Base-by-base conservation (phyloP, 2,329 filamentous ascomycete genomes). In the Phialemoniopsis sp. region DNA sequence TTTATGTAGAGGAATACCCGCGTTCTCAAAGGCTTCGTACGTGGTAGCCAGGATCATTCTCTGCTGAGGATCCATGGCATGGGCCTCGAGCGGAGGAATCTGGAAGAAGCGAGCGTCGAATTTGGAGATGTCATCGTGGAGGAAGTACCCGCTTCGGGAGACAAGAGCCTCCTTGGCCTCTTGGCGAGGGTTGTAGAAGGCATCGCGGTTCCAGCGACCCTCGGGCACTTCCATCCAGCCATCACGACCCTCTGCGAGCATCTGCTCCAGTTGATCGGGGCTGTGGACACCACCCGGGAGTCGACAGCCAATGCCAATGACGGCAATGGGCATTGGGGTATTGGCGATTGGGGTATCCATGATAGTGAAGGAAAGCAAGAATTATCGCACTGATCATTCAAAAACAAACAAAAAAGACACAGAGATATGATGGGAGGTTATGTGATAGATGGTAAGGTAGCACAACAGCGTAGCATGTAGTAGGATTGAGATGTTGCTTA, bases 71-170 rank as follows among this genome's bases (percentile, higher is more conserved):
- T 85, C 81, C 8, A 78, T 81, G 47, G 82, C 76, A 18, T 74
- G 69, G 32, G 81, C 81, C 57, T 85, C 81, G 46, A 76, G 71
- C 12, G 80, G 78, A 37, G 78, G 82, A 72, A 85, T 82, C 56
- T 81, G 81, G 71, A 85, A 85, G 63, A 85, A 84, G 2, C 73
- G 66, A 26, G 77, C 74, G 47, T 85, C 80, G 50, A 84, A 85
- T 17, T 28, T 26, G 8, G 61, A 57, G 17, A 70, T 54, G 40
- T 76, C 71, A n/a, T 61, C 59, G 34, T 67, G 61, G 43, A 77
- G 54, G 36, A 71, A 72, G 48, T 66, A 64, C 4, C 57, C 60
- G 19, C 60, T 58, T 5, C 53, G 48, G 2, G 58, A 51, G 37
- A 66, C 32, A 5, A 33, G 10, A 10, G 32, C 12, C 6, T 17